Conservation (phyloP, 805 yeast genomes). For the Metahyphopichia silvanorum region DNA sequence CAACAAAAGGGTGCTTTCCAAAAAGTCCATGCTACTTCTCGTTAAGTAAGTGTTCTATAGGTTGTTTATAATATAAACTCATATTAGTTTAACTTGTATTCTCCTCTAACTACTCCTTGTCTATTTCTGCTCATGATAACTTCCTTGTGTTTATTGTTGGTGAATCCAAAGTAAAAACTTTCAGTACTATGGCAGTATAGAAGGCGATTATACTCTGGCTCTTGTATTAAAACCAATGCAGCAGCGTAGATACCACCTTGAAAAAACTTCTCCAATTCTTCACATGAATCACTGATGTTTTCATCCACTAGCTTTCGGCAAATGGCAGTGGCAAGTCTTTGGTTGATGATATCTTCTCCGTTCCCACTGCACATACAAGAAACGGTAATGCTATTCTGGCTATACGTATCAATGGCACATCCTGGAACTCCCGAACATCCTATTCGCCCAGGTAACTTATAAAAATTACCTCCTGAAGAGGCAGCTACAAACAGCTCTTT, state of each 20-base stretch:
- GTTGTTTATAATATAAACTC: constrained; percentile 2
- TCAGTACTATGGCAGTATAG: constrained; percentile 39
- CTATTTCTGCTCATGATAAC: constrained; percentile 22
- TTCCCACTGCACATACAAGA: constrained; percentile 49
- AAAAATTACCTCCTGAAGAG: constrained; percentile 55
- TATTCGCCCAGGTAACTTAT: constrained; percentile 46
- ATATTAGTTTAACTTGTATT: constrained; percentile 10
- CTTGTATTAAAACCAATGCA: constrained; percentile 13
- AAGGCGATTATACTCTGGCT: constrained; percentile 1
- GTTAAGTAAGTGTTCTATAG: constrained; percentile 50
- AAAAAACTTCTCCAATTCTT: no score
- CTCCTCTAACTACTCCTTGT: constrained; percentile 23
- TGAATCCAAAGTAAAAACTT: constrained; percentile 31
- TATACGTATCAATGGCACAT: constrained; percentile 31
- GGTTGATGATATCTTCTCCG: constrained; percentile 51
- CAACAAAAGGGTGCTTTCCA: constrained; percentile 98
- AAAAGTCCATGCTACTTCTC: constrained; percentile 95
- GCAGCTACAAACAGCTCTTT: constrained; percentile 22
- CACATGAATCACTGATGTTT: constrained; percentile 4
- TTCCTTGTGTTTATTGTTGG: constrained; percentile 10
- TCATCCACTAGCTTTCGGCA: constrained; percentile 14
- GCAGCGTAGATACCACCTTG: constrained; percentile 16
- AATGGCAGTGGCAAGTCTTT: constrained; percentile 35
- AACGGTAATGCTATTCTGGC: constrained; percentile 18
- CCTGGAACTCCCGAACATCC: constrained; percentile 56